Percentiles rank a stretch among this genome's conserved stretches.
phyloP scores from a whole-genome alignment of 768 basidiomycete genomes.

The Podaxis pistillaris region DNA sequence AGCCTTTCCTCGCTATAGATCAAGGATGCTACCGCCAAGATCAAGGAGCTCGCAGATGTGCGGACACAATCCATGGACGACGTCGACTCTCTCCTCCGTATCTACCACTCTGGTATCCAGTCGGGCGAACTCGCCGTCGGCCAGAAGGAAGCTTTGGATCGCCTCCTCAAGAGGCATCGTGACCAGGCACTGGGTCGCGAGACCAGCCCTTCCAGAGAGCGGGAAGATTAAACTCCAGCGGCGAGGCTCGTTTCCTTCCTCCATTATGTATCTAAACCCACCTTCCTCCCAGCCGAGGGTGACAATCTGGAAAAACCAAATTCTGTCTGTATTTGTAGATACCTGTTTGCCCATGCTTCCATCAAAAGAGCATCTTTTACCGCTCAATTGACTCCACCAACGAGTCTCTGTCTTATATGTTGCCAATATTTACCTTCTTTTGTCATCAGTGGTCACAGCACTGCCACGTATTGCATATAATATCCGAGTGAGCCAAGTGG shows the following conservation, averaged over 20 bases:
- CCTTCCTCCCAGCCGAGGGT: neutral
- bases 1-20: slow-evolving; percentile 42
- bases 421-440: neutral
- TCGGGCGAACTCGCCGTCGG: slow-evolving; percentile 91
- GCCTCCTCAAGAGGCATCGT: slow-evolving; percentile 79
- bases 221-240: slow-evolving; percentile 18
- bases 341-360: neutral
- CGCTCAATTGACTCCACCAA: neutral
- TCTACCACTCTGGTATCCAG: slow-evolving; percentile 93
- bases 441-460: neutral
- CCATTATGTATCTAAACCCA: neutral
- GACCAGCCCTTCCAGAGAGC: slow-evolving; percentile 25
- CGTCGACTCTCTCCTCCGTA: slow-evolving; percentile 93
- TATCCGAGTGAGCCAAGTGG: neutral
- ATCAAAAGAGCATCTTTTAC: neutral
- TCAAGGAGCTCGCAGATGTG: slow-evolving; percentile 99
- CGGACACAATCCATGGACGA: slow-evolving; percentile 99
- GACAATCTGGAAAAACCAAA: neutral
- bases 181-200: slow-evolving; percentile 28
- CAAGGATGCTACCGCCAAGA: slow-evolving; percentile 98
- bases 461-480: neutral
- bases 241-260: neutral
- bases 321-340: slow-evolving; percentile 1
- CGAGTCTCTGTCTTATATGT: neutral
- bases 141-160: slow-evolving; percentile 89